These are phyloP conservation scores for Orychophragmus violaceus DNA, from an alignment of 345 rosid genomes.

Conservation along the genomic window DNA sequence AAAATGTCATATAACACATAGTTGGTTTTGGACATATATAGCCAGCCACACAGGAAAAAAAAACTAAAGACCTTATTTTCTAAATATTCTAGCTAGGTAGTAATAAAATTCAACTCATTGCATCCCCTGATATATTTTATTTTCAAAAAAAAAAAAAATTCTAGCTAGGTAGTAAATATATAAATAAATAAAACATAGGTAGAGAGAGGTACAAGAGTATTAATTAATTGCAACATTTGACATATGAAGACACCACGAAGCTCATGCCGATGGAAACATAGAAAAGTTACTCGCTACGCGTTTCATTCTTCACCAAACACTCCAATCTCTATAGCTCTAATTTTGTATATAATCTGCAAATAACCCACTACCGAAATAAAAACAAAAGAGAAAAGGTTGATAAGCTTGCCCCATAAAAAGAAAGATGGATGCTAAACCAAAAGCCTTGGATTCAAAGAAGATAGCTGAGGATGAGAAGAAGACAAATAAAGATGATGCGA, in stretches of 20 bases:
- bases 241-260: slow-evolving; percentile 10
- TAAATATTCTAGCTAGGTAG: background rate
- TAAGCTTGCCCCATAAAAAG: background rate
- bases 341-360: background rate
- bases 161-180: too few relatives aligned
- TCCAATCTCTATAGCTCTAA: background rate
- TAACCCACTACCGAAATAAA: background rate
- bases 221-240: slow-evolving; percentile 9
- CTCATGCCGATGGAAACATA: background rate
- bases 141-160: too few relatives aligned
- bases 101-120: too few relatives aligned
- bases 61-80: background rate
- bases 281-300: slow-evolving; percentile 26
- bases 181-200: background rate
- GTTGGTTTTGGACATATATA: slow-evolving; percentile 11
- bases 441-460: too few relatives aligned
- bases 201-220: background rate
- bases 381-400: background rate
- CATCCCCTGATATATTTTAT: too few relatives aligned
- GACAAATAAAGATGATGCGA: background rate
- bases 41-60: background rate
- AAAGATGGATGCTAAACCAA: slow-evolving; percentile 6
- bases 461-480: slow-evolving; percentile 19
- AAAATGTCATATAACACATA: background rate
- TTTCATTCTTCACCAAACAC: slow-evolving; percentile 31